phyloP scores from a whole-genome alignment of 106 monocot species.

The Dendrobium chrysotoxum region DNA sequence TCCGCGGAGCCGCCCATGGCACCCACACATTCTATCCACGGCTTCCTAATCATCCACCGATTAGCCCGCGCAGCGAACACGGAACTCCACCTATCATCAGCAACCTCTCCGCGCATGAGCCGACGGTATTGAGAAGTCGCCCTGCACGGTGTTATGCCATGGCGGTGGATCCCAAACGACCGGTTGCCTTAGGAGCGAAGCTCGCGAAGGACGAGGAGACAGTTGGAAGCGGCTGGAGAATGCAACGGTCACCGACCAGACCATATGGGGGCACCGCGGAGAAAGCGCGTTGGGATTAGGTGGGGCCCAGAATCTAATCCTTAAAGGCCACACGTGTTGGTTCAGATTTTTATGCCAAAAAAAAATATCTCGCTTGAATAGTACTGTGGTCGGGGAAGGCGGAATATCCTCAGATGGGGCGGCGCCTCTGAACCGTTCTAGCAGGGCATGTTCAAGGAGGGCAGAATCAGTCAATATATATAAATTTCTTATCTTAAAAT shows the following conservation, averaged over 20 bases:
- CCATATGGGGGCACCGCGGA: neutral
- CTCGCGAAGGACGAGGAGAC: neutral
- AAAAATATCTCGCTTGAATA: neutral
- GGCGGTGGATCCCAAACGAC: neutral
- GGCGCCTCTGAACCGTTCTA: neutral
- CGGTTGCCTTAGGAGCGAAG: neutral
- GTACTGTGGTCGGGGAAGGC: neutral
- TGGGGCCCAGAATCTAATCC: neutral
- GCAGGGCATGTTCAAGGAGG: neutral
- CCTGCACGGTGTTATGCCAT: neutral
- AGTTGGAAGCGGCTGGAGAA: neutral
- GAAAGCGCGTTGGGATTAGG: neutral
- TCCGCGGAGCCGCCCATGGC: neutral
- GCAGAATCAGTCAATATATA: neutral
- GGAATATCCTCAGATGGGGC: neutral
- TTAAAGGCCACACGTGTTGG: too few species aligned
- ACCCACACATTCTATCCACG: neutral
- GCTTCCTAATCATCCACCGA: neutral
- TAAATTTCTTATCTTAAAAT: too few species aligned
- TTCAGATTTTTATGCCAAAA: too few species aligned
- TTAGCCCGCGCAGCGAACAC: neutral
- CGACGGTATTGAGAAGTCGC: neutral
- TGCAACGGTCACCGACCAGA: conserved; percentile 1
- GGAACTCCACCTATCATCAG: neutral
- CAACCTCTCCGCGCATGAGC: neutral